Percentiles rank a stretch among this genome's conserved stretches.
Conservation (phyloP, 768 basidiomycete species). For the Hygrocybe punicea region DNA sequence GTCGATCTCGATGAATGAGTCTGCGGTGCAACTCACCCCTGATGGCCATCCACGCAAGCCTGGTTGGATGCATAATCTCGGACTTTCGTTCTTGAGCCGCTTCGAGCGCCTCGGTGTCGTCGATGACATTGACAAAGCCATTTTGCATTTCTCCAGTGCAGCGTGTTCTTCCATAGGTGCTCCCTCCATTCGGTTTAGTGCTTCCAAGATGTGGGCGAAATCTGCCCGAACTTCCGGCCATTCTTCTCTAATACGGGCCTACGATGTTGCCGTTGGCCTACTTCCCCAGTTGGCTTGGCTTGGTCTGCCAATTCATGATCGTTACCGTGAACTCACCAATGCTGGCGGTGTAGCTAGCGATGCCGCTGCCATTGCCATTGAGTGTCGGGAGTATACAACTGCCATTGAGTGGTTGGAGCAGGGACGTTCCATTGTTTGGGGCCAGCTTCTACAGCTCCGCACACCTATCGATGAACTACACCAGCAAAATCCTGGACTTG, state of each 20-base stretch:
- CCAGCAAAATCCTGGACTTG: conserved; percentile 4
- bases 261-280: conserved; percentile 7
- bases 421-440: conserved; percentile 21
- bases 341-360: conserved; percentile 4
- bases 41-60: no score
- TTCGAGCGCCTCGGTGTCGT: no score
- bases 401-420: conserved; percentile 25
- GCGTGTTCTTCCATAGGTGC: neutral
- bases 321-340: conserved; percentile 6
- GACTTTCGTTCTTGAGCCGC: no score
- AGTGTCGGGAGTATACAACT: neutral
- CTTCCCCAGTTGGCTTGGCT: conserved; percentile 17
- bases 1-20: no score
- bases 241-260: neutral
- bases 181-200: neutral
- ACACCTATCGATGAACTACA: conserved; percentile 18
- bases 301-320: conserved; percentile 8
- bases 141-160: neutral
- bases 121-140: neutral
- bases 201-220: neutral
- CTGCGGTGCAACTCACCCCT: no score
- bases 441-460: conserved; percentile 16
- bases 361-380: conserved; percentile 14
- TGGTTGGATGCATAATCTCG: no score
- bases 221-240: neutral